These are phyloP conservation scores for Actinomortierella wolfii DNA, from an alignment of 371 early-diverging fungal genomes.

Conservation along the genomic window DNA sequence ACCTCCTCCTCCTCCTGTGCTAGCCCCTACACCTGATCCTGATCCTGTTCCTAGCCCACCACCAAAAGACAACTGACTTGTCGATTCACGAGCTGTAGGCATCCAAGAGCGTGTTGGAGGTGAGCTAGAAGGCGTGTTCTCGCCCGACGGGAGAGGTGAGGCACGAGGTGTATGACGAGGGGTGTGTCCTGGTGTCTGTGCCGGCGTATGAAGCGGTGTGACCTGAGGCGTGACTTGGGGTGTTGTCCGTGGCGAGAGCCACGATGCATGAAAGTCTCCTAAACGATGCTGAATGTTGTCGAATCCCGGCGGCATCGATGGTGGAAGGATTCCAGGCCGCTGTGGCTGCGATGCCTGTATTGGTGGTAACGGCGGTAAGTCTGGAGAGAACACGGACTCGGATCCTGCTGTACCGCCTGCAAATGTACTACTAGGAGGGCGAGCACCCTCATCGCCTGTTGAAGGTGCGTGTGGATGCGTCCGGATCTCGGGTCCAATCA, in stretches of 20 bases:
- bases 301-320: background rate
- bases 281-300: conserved; percentile 27
- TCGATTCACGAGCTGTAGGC: conserved; percentile 5
- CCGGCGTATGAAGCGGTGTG: conserved; percentile 36
- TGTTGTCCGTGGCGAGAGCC: conserved; percentile 40
- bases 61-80: conserved; percentile 25
- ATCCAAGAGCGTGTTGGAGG: conserved; percentile 34
- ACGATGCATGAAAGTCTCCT: conserved; percentile 24
- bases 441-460: too few relatives aligned
- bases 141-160: conserved; percentile 38
- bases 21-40: too few relatives aligned
- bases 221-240: conserved; percentile 30
- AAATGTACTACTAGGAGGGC: background rate
- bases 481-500: too few relatives aligned
- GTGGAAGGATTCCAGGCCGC: background rate
- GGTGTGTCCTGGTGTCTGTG: conserved; percentile 35
- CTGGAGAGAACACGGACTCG: background rate
- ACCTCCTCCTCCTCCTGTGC: conserved; percentile 14
- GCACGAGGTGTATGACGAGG: conserved; percentile 41
- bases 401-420: background rate
- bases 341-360: background rate
- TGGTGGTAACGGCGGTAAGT: background rate
- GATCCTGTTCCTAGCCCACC: background rate
- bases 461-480: too few relatives aligned
- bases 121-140: conserved; percentile 45